These are phyloP conservation scores for Tothia fuscella DNA, from an alignment of 2,329 filamentous ascomycete genomes.

Conservation along the genomic window DNA sequence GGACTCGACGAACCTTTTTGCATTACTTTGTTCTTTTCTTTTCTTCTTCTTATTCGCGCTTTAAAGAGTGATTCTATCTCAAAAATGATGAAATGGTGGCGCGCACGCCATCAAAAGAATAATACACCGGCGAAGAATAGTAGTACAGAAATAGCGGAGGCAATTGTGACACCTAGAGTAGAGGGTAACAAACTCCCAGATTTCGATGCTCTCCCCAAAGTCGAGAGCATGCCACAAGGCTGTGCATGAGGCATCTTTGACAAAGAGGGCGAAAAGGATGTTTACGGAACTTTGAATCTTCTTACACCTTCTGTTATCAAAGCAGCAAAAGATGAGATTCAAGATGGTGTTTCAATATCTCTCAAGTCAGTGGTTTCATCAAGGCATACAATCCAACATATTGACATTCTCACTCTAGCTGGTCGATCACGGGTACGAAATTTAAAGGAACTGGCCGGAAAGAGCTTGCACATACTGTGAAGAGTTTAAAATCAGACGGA, in stretches of 20 bases:
- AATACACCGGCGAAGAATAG: no score
- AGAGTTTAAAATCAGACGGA: slow-evolving; percentile 18
- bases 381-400: no score
- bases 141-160: no score
- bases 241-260: slow-evolving; percentile 44
- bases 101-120: no score
- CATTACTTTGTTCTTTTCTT: no score
- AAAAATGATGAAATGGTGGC: no score
- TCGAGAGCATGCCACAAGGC: slow-evolving; percentile 19
- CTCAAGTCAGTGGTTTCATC: slow-evolving; percentile 38
- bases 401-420: slow-evolving; percentile 7
- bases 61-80: no score
- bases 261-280: slow-evolving; percentile 37
- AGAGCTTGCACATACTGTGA: slow-evolving; percentile 23
- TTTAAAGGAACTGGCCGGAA: slow-evolving; percentile 23
- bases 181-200: slow-evolving; percentile 9
- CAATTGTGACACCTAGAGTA: no score
- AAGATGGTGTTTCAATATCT: slow-evolving; percentile 39
- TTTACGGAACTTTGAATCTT: slow-evolving; percentile 40
- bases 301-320: slow-evolving; percentile 36
- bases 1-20: no score
- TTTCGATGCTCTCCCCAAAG: slow-evolving; percentile 11
- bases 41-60: no score
- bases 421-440: slow-evolving; percentile 12
- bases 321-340: slow-evolving; percentile 31